Base-by-base conservation (phyloP, 345 rosid genomes). In the Corchorus olitorius region DNA sequence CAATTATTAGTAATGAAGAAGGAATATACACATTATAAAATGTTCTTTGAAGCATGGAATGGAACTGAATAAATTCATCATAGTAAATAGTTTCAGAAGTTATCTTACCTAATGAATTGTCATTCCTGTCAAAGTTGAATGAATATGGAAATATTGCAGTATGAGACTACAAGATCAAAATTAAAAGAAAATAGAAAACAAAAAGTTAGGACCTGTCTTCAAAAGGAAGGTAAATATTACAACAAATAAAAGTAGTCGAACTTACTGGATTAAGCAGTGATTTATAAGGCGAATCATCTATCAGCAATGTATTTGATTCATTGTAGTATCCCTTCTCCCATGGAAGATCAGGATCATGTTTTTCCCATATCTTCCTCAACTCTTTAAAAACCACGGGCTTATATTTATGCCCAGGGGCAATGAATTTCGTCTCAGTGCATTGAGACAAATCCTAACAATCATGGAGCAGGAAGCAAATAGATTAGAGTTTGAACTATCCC, bases 221-320 rank as follows among this genome's bases (percentile, higher is more conserved):
- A 49, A 45, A 75, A 4, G 19, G 60, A 49, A 12, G 12, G 76
- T 4, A 4, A 53, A 41, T 27, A 27, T 27, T 27, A 27, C 27
- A 27, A 1, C 19, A 33, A 52, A 62, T 35, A 4, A 5, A 63
- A 65, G 62, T 56, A 62, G 34, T 15, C 53, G 7, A 81, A 84
- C 96, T 89, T 83, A 93, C 98, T 9, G 98, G 98, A 81, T 96
- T 96, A 80, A 93, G 94, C 89, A 96, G 86, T 11, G 97, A 91
- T 79, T 96, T 96, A 83, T 96, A 89, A 19, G 98, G 99, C 78
- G 97, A 92, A 82, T 96, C 99, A 59, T 93, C 98, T 43, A 93
- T 67, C 82, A 93, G 77, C 78, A 96, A 74, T 0, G 99, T 96
- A 77, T 96, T 93, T 35, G 97, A 86, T 80, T 92, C 89, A 65